Base-by-base conservation (phyloP, 2,329 filamentous ascomycete species). In the Ophiostoma himal-ulmi region DNA sequence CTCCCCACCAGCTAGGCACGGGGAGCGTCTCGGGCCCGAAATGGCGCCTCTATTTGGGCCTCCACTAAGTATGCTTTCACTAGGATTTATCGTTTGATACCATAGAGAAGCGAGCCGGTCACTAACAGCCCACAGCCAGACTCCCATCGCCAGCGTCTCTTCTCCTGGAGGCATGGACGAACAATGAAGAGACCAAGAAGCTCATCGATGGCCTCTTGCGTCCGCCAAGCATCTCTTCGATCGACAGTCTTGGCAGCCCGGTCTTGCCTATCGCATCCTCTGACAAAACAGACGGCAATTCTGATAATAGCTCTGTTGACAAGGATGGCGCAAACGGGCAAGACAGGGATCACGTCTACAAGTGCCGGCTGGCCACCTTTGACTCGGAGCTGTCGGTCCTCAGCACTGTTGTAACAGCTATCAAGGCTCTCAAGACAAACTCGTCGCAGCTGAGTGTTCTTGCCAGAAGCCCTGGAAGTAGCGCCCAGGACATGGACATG, bases 131-230 rank as follows among this genome's bases (percentile, higher is more conserved):
- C 14, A 30, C 69, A 74, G 73, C 62, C 14, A 67, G 69, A 4
- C 64, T 72, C 3, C 73, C 73, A 0, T 73, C 72, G 1, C 72
- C 71, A 1, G 69, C 73, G 1, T 57, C 71, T 1, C 36, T 62
- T 5, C 71, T 74, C 0, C 70, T 74, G 4, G 73, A 74, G 44
- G 73, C 70, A 20, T 74, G 73, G 73, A 72, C 71, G 1, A 71
- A 39, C 66, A 52, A 71, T 54, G 20, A 68, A 8, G 69, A 71
- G 3, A 73, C 70, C 5, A 52, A 65, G 22, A 69, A 69, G 5
- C 71, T 73, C 0, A 22, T 74, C 7, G 60, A 69, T 5, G 26
- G 60, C 30, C 70, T 75, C 8, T 13, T 72, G n/a, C 48, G 20
- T 22, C 37, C 26, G 62, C 62, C 62, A 39, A 65, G 62, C 36